phyloP scores from a whole-genome alignment of 2,329 filamentous ascomycete species.

The Fusarium sp. region DNA sequence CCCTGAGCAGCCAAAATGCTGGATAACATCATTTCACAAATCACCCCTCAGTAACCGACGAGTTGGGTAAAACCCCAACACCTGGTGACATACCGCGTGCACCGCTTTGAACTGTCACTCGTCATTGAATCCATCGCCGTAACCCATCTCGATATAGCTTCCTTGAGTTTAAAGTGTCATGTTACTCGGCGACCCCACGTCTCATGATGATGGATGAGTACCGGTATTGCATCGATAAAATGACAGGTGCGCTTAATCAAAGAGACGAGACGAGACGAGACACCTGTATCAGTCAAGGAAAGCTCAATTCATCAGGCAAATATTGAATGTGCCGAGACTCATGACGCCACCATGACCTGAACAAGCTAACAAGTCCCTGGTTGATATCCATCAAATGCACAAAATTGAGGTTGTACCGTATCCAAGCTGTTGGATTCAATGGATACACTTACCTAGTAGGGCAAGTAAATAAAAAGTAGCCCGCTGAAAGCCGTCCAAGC shows the following conservation, averaged over 20 bases:
- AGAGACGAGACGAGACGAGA: neutral
- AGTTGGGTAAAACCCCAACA: conserved; percentile 29
- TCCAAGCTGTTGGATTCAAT: conserved; percentile 34
- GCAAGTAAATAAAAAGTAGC: conserved; percentile 26
- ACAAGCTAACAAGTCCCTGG: neutral
- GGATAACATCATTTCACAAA: conserved; percentile 29
- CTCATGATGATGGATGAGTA: conserved; percentile 20
- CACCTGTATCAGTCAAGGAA: conserved; percentile 23
- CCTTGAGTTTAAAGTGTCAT: conserved; percentile 20
- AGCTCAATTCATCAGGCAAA: conserved; percentile 8
- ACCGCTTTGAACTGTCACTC: conserved; percentile 30
- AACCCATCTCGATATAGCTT: conserved; percentile 26
- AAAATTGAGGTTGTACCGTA: conserved; percentile 17
- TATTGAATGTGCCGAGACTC: conserved; percentile 30
- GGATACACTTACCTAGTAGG: conserved; percentile 25
- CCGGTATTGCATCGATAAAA: conserved; percentile 1
- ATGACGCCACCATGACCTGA: conserved; percentile 39
- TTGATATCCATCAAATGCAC: conserved; percentile 6
- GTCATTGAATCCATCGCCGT: conserved; percentile 19
- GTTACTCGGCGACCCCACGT: conserved; percentile 4
- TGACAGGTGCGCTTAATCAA: conserved; percentile 35
- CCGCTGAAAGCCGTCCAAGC: conserved; percentile 30
- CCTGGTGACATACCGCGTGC: conserved; percentile 35
- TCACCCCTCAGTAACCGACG: conserved; percentile 13
- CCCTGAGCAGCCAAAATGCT: conserved; percentile 21